Base-by-base conservation (phyloP, 2,329 filamentous ascomycete species). In the Pseudogymnoascus pannorum region DNA sequence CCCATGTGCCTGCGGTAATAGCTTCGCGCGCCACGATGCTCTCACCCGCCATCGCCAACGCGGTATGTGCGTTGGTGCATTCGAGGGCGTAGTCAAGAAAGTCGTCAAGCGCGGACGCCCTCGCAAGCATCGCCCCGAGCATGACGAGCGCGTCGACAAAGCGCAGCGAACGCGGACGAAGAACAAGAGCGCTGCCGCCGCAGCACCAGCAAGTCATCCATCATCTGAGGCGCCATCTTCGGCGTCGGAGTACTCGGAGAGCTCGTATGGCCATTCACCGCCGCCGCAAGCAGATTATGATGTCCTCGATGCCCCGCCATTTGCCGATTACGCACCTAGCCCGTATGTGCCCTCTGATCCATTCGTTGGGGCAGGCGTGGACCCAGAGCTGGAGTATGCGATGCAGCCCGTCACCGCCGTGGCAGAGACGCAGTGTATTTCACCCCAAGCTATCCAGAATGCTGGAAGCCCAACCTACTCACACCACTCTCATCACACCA, bases 1-100 rank as follows among this genome's bases (percentile, higher is more conserved):
- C 73, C 89, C 91, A 51, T 99, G 94, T 76, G 87, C 91, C 65
- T 99, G 94, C 72, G 92, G 93, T 62, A 95, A 95, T 75, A 91
- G 88, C 67, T 99, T 99, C 73, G 93, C 93, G 33, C 86, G 94
- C 61, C 93, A 97, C 71, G 94, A 99, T 73, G 94, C 94, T 14
- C 82, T 99, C 60, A 97, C 94, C 20, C 85, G 94, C 61, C 94
- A 99, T 73, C 86, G 92, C 60, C 94, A 97, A 74, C 87, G 94
- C 40, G 94, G 93, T 60, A 96, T 97, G 90, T 99, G 94, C 75
- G 88, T 94, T 61, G 94, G 94, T 61, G 93, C 92, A 4, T 95
- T 97, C 69, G 91, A 96, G 65, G 92, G 92, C 38, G 81, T 85
- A 58, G 81, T 87, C 26, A 83, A 85, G 71, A 86, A 87, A 72